Conservation (phyloP, 257 asterid genomes). For the Sherardia arvensis region DNA sequence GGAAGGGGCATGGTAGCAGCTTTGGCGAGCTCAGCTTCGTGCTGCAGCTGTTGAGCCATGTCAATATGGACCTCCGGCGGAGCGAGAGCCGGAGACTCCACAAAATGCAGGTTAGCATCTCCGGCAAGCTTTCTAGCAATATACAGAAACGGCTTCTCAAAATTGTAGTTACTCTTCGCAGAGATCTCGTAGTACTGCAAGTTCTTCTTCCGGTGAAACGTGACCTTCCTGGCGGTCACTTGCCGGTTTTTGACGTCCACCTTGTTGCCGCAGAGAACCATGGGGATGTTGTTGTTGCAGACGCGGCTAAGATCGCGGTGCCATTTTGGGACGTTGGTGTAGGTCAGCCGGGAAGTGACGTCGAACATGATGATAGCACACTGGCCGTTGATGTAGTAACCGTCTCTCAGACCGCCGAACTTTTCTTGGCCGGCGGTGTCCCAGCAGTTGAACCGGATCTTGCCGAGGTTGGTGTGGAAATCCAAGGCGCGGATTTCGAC, state of each 20-base stretch:
- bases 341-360: slow-evolving; percentile 82
- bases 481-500: slow-evolving; percentile 87
- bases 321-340: slow-evolving; percentile 89
- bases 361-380: slow-evolving; percentile 92
- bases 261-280: slow-evolving; percentile 82
- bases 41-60: slow-evolving; percentile 60
- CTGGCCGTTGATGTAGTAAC: slow-evolving; percentile 87
- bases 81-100: slow-evolving; percentile 76
- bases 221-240: slow-evolving; percentile 79
- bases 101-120: slow-evolving; percentile 68
- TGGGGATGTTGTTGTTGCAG: slow-evolving; percentile 74
- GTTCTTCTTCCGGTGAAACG: slow-evolving; percentile 88
- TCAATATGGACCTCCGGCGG: slow-evolving; percentile 89
- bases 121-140: slow-evolving; percentile 87
- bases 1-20: slow-evolving; percentile 80
- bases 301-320: slow-evolving; percentile 96
- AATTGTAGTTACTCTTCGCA: slow-evolving; percentile 82
- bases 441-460: slow-evolving; percentile 78
- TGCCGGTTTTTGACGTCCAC: slow-evolving; percentile 90
- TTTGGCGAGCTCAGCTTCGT: slow-evolving; percentile 49
- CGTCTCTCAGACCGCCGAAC: slow-evolving; percentile 87
- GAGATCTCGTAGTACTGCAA: slow-evolving; percentile 82
- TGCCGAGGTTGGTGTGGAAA: slow-evolving; percentile 71
- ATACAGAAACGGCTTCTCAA: slow-evolving; percentile 79
- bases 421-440: slow-evolving; percentile 95